Evolutionary conservation across 2,329 filamentous ascomycete genomes (phyloP), one percentile per base, ranked within the genome.

Genomic region (Calonectria naviculata): DNA sequence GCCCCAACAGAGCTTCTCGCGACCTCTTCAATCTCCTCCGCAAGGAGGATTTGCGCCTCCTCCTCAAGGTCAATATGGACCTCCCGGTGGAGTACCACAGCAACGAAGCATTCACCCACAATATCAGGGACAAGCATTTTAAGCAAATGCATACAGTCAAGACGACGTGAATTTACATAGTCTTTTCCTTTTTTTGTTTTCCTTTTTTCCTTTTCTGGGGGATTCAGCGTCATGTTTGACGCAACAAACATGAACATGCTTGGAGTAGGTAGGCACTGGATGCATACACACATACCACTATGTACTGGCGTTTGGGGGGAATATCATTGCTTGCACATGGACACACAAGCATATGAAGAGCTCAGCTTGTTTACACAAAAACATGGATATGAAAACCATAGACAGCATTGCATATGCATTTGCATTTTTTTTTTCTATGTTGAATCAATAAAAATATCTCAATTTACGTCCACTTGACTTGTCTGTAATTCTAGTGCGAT

Each of bases 51-150:
- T 79, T 26, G 75, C 78, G 56, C 79, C 80, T 4, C 80, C 76
- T 21, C 69, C 79, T 0, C 80, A 79, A 38, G 79, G 80, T 12
- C 82, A 82, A 61, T 82, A 80, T 41, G 71, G 71, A n/a, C 65
- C 76, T 7, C 71, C 74, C 7, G 44, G 73, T 34, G 74, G 73
- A 44, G 29, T 31, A 65, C 66, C 67, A 44, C 79, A 77, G 60
- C 52, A 70, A 28, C 74, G 77, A 9, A 78, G 72, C 47, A 64
- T 77, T 46, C 77, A 79, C 28, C 79, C 78, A 3, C 80, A 80
- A 21, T 81, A 83, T 56, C 83, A 85, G 60, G 81, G 83, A 13
- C 82, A 84, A 62, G 81, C 81, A 17, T 83, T 83, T 64, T 84
- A 76, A 69, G n/a, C 38, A 31, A 65, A 31, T 24, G 46, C 6